Base-by-base conservation (phyloP, 768 basidiomycete species). In the Mycena capillaripes region DNA sequence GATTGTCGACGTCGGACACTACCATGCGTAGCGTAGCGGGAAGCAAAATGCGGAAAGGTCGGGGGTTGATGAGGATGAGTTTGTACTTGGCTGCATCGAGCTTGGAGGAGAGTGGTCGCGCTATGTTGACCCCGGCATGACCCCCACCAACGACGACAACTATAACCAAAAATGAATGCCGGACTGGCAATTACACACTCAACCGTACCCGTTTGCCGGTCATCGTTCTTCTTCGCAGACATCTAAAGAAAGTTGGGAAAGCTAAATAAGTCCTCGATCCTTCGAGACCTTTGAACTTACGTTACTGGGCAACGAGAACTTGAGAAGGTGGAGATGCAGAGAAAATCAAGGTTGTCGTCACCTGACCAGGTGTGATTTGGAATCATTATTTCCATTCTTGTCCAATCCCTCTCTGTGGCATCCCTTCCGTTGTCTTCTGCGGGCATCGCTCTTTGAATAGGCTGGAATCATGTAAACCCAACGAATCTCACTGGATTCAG, bases 71-170 rank as follows among this genome's bases (percentile, higher is more conserved):
- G 72, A 94, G 86, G 67, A 89, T 80, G 68, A 94, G 77, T 70
- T 85, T 84, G 79, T 88, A 86, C 42, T 83, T 84, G 11, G 81
- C 76, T 0, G 85, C 66, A 78, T 89, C 84, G 71, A 93, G 85
- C 19, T 67, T 32, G 14, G 82, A 77, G 4, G 90, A 87, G 68
- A 93, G 89, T 2, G 77, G 78, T 30, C 85, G 84, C 2, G 86
- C 86, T 59, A 87, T 72, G 12, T 82, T 73, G 32, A 82, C 79
- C 16, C 92, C 92, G 1, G 85, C 86, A n/a, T 80, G 82, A 59
- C 90, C 92, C 32, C 89, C 92, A 50, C 91, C 90, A 60, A 92
- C 81, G 72, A 92, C 81, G 36, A 92, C 83, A 73, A 84, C 74
- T 69, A 12, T 10, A 34, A 2, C 7, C n/a, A 12, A 48, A 38